phyloP scores from a whole-genome alignment of 148 eudicot genomes.

The Arbutus unedo region DNA sequence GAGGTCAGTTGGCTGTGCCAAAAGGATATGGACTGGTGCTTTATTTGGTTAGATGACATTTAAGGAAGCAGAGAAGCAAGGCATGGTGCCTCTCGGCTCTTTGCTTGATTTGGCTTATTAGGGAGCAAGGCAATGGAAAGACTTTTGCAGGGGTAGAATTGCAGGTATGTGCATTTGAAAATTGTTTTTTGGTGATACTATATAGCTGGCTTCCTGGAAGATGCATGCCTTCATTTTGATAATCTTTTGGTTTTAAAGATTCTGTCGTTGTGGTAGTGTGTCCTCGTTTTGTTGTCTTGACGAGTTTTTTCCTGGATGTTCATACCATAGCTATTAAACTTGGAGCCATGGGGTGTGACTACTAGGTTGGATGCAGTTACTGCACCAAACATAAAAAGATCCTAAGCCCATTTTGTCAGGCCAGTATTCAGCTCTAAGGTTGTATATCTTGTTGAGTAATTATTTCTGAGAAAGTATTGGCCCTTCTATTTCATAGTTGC shows the following conservation, averaged over 20 bases:
- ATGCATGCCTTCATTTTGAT: too few species aligned
- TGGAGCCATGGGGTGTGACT: not conserved
- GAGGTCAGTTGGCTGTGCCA: not conserved
- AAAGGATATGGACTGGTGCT: not conserved
- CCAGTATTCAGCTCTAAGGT: slow-evolving; percentile 5
- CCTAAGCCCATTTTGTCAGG: not conserved
- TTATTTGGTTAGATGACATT: not conserved
- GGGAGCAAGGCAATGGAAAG: too few species aligned
- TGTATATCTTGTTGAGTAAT: not conserved
- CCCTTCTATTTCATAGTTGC: not conserved
- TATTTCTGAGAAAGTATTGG: not conserved
- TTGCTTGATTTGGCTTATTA: not conserved
- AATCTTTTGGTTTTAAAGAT: too few species aligned
- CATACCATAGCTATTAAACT: not conserved
- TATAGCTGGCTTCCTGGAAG: too few species aligned
- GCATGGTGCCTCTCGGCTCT: not conserved
- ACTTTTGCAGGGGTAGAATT: too few species aligned
- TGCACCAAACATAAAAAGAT: not conserved
- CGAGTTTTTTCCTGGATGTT: too few species aligned
- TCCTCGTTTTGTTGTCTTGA: too few species aligned
- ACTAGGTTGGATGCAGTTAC: too few species aligned
- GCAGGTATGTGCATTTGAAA: too few species aligned
- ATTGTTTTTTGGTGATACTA: too few species aligned
- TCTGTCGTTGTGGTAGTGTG: too few species aligned
- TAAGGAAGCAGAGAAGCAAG: not conserved